Conservation (phyloP, 129 eudicot genomes). For the Ambrosia artemisiifolia region DNA sequence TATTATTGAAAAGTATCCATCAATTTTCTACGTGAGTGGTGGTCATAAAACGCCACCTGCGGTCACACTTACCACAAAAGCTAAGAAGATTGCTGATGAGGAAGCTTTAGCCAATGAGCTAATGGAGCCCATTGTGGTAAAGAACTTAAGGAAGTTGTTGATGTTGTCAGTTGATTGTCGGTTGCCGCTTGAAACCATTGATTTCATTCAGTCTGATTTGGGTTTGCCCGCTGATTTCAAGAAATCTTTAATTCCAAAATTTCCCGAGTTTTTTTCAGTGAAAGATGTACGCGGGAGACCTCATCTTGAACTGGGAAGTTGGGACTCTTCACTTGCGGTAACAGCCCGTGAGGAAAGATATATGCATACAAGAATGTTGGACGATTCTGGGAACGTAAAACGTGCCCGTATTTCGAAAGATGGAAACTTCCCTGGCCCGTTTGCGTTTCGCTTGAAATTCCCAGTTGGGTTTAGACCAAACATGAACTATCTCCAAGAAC, state of each 20-base stretch:
- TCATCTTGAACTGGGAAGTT: conserved; percentile 57
- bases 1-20: conserved; percentile 67
- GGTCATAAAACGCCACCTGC: conserved; percentile 57
- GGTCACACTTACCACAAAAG: conserved; percentile 55
- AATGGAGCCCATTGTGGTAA: conserved; percentile 89
- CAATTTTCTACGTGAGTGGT: conserved; percentile 59
- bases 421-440: conserved; percentile 75
- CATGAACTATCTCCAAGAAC: conserved; percentile 70
- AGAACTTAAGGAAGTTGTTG: conserved; percentile 66
- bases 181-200: conserved; percentile 65
- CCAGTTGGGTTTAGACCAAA: conserved; percentile 89
- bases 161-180: conserved; percentile 90
- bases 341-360: conserved; percentile 75
- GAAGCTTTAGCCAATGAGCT: conserved; percentile 51
- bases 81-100: conserved; percentile 54
- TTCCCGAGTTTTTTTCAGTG: conserved; percentile 59
- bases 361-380: conserved; percentile 29
- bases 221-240: conserved; percentile 72
- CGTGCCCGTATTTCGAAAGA: conserved; percentile 60
- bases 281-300: conserved; percentile 51
- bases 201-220: conserved; percentile 52
- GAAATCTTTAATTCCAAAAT: conserved; percentile 55
- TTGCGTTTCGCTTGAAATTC: conserved; percentile 60
- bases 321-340: conserved; percentile 81
- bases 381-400: conserved; percentile 18